Evolutionary conservation across 306 rosid genomes (phyloP).

Genomic region (Hippophae gyantsensis): DNA sequence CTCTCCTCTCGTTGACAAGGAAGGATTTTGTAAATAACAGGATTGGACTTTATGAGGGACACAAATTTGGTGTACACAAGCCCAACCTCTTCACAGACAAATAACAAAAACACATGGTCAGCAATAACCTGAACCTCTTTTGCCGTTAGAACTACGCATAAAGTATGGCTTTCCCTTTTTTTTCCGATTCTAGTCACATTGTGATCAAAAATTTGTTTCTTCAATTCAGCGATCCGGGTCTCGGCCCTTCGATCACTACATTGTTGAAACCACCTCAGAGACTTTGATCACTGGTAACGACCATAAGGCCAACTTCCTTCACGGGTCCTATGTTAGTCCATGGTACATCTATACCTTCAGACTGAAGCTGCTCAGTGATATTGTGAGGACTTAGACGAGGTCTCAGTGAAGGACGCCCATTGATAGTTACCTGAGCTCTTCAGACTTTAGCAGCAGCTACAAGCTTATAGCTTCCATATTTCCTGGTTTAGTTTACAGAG

Average conservation of each 20-base stretch:
- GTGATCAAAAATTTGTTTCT: conserved; percentile 32
- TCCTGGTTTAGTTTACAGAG: conserved; percentile 39
- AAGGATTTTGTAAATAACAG: conserved; percentile 57
- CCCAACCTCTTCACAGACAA: conserved; percentile 66
- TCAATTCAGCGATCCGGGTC: conserved; percentile 33
- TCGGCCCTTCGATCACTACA: conserved; percentile 38
- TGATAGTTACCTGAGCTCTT: conserved; percentile 69
- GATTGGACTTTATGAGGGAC: conserved; percentile 52
- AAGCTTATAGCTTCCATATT: conserved; percentile 65
- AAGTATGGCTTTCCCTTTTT: conserved; percentile 61
- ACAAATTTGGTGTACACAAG: conserved; percentile 56
- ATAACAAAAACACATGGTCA: conserved; percentile 59
- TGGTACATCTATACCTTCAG: conserved; percentile 43
- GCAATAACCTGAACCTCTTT: conserved; percentile 70
- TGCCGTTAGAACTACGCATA: conserved; percentile 17
- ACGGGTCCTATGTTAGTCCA: conserved; percentile 39
- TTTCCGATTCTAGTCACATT: conserved; percentile 59
- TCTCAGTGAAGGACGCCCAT: conserved; percentile 50
- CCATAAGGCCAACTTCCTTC: conserved; percentile 45
- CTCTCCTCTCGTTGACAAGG: conserved; percentile 43
- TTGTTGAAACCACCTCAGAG: conserved; percentile 74
- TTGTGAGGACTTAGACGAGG: conserved; percentile 40
- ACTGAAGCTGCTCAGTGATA: conserved; percentile 40
- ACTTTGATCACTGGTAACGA: conserved; percentile 54
- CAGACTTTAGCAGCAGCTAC: conserved; percentile 67